A percentile compares a stretch with the other conserved stretches of the same genome.
Conservation (phyloP, 768 basidiomycete species). For the Phlegmacium glaucopus region DNA sequence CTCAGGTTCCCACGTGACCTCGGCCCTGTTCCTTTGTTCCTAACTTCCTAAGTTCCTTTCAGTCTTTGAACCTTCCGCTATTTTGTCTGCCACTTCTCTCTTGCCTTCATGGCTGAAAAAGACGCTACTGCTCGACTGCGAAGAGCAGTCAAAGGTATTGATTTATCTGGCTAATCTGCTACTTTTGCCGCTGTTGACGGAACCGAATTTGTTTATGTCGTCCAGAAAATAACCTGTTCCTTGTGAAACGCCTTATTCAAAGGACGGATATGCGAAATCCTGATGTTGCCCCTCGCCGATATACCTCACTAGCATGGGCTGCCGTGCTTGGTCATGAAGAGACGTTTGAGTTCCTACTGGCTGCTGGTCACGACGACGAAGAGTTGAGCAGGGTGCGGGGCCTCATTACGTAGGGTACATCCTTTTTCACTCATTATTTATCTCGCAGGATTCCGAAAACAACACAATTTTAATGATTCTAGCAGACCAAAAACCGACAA, state of each 20-base stretch:
- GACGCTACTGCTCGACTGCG: constrained; percentile 72
- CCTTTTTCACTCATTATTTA: neutral
- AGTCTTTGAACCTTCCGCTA: constrained; percentile 10
- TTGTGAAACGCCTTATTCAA: constrained; percentile 85
- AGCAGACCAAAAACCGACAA: constrained; percentile 70
- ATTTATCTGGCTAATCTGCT: neutral
- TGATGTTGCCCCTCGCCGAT: constrained; percentile 68
- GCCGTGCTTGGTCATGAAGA: constrained; percentile 87
- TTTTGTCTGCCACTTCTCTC: constrained; percentile 12
- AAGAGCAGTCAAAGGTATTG: constrained; percentile 73
- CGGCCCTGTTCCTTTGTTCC: neutral
- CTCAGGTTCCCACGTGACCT: constrained; percentile 7
- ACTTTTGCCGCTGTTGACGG: neutral
- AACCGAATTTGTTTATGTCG: constrained; percentile 14
- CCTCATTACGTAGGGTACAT: constrained; percentile 2
- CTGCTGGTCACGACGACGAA: constrained; percentile 87
- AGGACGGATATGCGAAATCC: constrained; percentile 90
- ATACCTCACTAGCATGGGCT: constrained; percentile 91
- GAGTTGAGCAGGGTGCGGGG: constrained; percentile 81
- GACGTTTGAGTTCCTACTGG: constrained; percentile 88
- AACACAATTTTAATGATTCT: constrained; percentile 92
- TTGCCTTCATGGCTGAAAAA: constrained; percentile 71
- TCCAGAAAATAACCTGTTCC: constrained; percentile 90
- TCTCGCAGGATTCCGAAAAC: constrained; percentile 78
- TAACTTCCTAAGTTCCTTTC: constrained; percentile 4